Conservation (phyloP, 768 basidiomycete species). For the Tremella mesenterica region DNA sequence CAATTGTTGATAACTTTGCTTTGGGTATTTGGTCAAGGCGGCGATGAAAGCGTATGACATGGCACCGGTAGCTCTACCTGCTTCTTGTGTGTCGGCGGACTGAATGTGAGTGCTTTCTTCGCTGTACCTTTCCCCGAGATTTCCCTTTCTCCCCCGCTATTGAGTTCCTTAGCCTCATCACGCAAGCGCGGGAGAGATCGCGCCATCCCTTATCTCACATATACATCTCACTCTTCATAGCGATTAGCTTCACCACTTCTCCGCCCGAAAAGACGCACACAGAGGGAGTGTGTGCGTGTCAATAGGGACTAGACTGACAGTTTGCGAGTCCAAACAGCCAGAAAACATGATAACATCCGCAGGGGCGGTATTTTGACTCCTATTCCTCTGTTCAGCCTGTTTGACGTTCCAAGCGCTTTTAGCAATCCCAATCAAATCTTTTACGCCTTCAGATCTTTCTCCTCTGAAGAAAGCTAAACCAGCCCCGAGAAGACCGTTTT, state of each 20-base stretch:
- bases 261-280: background rate
- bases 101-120: background rate
- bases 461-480: slow-evolving; percentile 60
- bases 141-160: no score
- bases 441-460: slow-evolving; percentile 69
- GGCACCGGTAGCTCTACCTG: slow-evolving; percentile 49
- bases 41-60: slow-evolving; percentile 48
- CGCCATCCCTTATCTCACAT: no score
- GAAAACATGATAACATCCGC: slow-evolving; percentile 61
- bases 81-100: slow-evolving; percentile 48
- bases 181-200: no score
- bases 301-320: slow-evolving; percentile 23
- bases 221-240: no score
- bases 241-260: no score
- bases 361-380: slow-evolving; percentile 58
- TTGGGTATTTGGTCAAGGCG: slow-evolving; percentile 45
- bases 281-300: background rate
- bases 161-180: no score
- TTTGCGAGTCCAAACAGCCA: slow-evolving; percentile 49
- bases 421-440: background rate
- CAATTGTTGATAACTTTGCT: slow-evolving; percentile 43
- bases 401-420: background rate
- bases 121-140: slow-evolving; percentile 13
- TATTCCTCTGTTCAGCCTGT: slow-evolving; percentile 58
- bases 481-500: slow-evolving; percentile 72